Evolutionary conservation across 2,329 filamentous ascomycete genomes (phyloP), one percentile per base, ranked within the genome.

Genomic region (Cyphellophora attinorum): DNA sequence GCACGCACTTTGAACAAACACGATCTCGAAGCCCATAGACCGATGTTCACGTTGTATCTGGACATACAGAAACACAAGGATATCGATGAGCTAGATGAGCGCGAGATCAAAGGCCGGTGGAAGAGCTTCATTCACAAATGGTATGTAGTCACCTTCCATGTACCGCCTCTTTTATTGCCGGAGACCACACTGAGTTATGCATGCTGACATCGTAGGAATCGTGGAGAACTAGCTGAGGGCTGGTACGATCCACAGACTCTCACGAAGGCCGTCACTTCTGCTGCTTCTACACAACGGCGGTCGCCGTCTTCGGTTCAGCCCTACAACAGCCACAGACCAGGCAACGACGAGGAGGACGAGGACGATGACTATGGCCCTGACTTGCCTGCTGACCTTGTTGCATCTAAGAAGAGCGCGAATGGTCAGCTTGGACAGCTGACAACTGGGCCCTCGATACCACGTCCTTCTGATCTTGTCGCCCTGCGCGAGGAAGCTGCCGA

Each of bases 51-150:
- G 11, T 74, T 83, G 31, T 96, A 95, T 50, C 70, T 96, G 16
- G 82, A 88, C 48, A 73, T 94, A 19, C 89, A 96, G 58, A 95
- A 95, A 61, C 69, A 76, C 25, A 70, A 82, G 27, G 62, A 79
- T 34, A 62, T 93, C 2, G 68, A 77, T 12, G 70, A 74, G 6
- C 65, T 96, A 46, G 72, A 76, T 37, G 79, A 85, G 43, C 70
- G 73, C n/a, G 88, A 95, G 55, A 60, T 78, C 1, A 80, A 71
- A 45, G 86, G 88, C 2, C 68, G 89, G 36, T 98, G 89, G 86
- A 94, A 94, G 69, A 89, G 85, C 55, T 98, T 96, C 51, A 57
- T 89, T 10, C 69, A 73, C 3, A 89, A 86, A 67, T 98, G 91
- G 89, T 81, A 70, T 25, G 8, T n/a, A 59, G 64, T 43, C 11